phyloP scores from a whole-genome alignment of 176 grass and related monocot genomes.

The Thalia dealbata region DNA sequence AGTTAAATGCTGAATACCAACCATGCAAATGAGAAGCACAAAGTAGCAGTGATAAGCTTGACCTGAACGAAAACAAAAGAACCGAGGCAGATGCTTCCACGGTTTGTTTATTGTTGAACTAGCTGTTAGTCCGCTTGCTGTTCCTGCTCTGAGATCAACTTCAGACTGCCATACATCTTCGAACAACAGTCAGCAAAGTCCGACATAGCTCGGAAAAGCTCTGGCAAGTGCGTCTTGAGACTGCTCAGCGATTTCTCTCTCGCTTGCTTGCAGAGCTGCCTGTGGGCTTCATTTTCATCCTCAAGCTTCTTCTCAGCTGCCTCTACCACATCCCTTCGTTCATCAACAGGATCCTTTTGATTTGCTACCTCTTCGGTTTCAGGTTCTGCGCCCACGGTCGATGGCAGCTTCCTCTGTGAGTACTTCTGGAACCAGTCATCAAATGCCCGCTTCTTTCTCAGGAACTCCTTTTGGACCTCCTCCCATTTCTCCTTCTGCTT shows the following conservation, averaged over 20 bases:
- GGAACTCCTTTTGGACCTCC: slow-evolving; percentile 40
- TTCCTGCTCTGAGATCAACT: neutral
- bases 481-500: slow-evolving; percentile 52
- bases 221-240: slow-evolving; percentile 67
- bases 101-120: neutral
- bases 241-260: slow-evolving; percentile 77
- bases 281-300: slow-evolving; percentile 44
- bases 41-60: no score
- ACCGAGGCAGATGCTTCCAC: neutral
- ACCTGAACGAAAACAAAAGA: no score
- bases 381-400: slow-evolving; percentile 40
- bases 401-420: slow-evolving; percentile 32
- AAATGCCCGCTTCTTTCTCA: slow-evolving; percentile 45
- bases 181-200: slow-evolving; percentile 41
- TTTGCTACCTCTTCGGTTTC: slow-evolving; percentile 27
- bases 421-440: slow-evolving; percentile 59
- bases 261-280: slow-evolving; percentile 54
- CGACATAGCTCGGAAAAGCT: slow-evolving; percentile 61
- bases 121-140: neutral
- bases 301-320: slow-evolving; percentile 42
- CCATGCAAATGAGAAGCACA: no score
- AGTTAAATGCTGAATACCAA: neutral
- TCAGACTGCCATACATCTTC: slow-evolving; percentile 56
- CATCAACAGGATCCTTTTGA: slow-evolving; percentile 34
- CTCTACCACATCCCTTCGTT: slow-evolving; percentile 42